Evolutionary conservation across 2,329 filamentous ascomycete species (phyloP).

Genomic region (Aureobasidium sp.): DNA sequence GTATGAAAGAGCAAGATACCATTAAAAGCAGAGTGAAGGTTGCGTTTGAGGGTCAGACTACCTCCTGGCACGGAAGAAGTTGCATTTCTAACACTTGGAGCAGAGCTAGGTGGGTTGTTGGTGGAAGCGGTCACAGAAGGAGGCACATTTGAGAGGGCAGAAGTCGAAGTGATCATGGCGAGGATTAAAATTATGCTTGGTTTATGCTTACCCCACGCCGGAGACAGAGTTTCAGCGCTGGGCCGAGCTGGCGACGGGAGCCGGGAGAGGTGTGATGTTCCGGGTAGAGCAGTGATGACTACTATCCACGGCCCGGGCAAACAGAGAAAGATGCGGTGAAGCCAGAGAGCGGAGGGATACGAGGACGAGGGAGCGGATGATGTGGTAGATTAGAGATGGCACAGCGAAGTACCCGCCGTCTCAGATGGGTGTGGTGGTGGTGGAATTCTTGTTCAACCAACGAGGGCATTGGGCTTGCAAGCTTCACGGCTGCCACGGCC

Average conservation of each 20-base stretch:
- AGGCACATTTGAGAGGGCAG: constrained; percentile 9
- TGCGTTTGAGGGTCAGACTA: constrained; percentile 18
- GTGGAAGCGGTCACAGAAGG: constrained; percentile 13
- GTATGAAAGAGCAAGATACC: constrained; percentile 19
- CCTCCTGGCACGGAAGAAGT: constrained; percentile 9
- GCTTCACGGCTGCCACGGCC: not conserved
- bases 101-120: constrained; percentile 4
- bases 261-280: not conserved
- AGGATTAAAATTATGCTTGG: constrained; percentile 4
- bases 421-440: not conserved
- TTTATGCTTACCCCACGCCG: constrained; percentile 6
- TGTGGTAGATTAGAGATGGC: not conserved
- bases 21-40: constrained; percentile 33
- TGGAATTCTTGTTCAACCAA: not conserved
- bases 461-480: not conserved
- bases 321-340: not conserved
- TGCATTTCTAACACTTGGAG: constrained; percentile 12
- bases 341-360: not conserved
- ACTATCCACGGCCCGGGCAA: not conserved
- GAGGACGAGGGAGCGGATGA: not conserved
- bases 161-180: constrained; percentile 6
- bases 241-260: not conserved
- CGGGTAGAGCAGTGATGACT: not conserved
- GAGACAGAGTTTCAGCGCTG: not conserved
- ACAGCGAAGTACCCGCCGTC: not conserved